Evolutionary conservation across 352 stramenopile species (phyloP).

Genomic region (Phytophthora cryptogea): DNA sequence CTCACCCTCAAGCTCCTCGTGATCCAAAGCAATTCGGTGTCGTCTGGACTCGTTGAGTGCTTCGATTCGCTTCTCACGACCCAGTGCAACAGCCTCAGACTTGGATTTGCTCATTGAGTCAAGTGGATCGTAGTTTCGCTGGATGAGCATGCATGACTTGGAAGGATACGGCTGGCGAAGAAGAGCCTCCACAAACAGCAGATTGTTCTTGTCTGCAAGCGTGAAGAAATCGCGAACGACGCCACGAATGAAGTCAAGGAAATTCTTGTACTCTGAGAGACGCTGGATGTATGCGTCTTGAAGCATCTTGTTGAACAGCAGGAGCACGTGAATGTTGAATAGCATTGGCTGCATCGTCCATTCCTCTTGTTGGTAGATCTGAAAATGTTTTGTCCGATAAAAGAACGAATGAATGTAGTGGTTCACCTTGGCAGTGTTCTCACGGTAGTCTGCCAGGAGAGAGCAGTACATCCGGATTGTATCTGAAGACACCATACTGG

Average conservation of each 20-base stretch:
- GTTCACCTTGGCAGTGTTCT: slow-evolving; percentile 84
- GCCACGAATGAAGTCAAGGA: slow-evolving; percentile 80
- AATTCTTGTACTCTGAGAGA: slow-evolving; percentile 61
- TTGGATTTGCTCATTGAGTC: slow-evolving; percentile 66
- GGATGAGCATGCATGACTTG: slow-evolving; percentile 72
- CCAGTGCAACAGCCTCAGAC: slow-evolving; percentile 64
- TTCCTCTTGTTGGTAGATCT: slow-evolving; percentile 70
- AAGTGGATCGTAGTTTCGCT: slow-evolving; percentile 75
- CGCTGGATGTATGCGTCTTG: slow-evolving; percentile 72
- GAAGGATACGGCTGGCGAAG: slow-evolving; percentile 73
- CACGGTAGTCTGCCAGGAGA: slow-evolving; percentile 68
- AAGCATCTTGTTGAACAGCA: slow-evolving; percentile 87
- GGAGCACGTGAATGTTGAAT: slow-evolving; percentile 82
- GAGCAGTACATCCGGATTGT: slow-evolving; percentile 87
- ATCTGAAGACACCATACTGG: slow-evolving; percentile 77
- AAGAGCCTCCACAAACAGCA: slow-evolving; percentile 80
- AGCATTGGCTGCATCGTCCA: slow-evolving; percentile 88
- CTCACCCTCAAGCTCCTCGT: slow-evolving; percentile 81
- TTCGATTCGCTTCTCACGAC: slow-evolving; percentile 57
- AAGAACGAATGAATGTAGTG: slow-evolving; percentile 91
- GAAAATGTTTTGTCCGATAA: slow-evolving; percentile 83
- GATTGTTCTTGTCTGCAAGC: slow-evolving; percentile 75
- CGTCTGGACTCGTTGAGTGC: slow-evolving; percentile 68
- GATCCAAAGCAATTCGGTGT: slow-evolving; percentile 71
- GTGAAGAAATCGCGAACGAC: slow-evolving; percentile 83